Evolutionary conservation across 208 protist genomes (phyloP).

Genomic region (Wallacemonas sp.): DNA sequence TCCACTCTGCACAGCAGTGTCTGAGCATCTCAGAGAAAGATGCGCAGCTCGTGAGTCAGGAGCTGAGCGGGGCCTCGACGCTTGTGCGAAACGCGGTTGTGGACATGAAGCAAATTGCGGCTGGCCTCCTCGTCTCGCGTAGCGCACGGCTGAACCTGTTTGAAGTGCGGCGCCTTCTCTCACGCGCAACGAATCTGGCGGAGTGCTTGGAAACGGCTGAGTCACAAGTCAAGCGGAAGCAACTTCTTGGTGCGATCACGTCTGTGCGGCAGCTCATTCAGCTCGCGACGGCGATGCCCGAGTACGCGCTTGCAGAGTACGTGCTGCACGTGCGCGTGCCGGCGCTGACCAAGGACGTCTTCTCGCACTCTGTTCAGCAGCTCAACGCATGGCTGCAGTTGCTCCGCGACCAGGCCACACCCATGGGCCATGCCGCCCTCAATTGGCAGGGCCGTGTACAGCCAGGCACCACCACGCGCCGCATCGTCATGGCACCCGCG

Average conservation of each 20-base stretch:
- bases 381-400: slow-evolving; percentile 82
- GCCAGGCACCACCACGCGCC: slow-evolving; percentile 47
- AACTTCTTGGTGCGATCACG: slow-evolving; percentile 74
- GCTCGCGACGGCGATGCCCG: slow-evolving; percentile 60
- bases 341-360: slow-evolving; percentile 56
- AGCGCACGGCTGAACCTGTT: slow-evolving; percentile 66
- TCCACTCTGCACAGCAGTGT: slow-evolving; percentile 85
- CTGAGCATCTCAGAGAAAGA: slow-evolving; percentile 80
- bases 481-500: slow-evolving; percentile 39
- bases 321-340: slow-evolving; percentile 81
- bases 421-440: slow-evolving; percentile 65
- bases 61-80: slow-evolving; percentile 76
- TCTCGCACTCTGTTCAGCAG: slow-evolving; percentile 71
- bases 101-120: slow-evolving; percentile 74
- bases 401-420: slow-evolving; percentile 61
- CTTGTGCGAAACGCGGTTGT: slow-evolving; percentile 71
- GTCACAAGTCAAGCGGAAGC: slow-evolving; percentile 57
- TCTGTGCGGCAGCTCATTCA: slow-evolving; percentile 74
- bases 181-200: slow-evolving; percentile 50
- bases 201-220: slow-evolving; percentile 87
- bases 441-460: slow-evolving; percentile 61
- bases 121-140: slow-evolving; percentile 59
- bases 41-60: slow-evolving; percentile 80
- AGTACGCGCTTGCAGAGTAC: slow-evolving; percentile 85
- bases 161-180: slow-evolving; percentile 54